Conservation (phyloP, 1,284 basidiomycete genomes). For the Agroathelia rolfsii region DNA sequence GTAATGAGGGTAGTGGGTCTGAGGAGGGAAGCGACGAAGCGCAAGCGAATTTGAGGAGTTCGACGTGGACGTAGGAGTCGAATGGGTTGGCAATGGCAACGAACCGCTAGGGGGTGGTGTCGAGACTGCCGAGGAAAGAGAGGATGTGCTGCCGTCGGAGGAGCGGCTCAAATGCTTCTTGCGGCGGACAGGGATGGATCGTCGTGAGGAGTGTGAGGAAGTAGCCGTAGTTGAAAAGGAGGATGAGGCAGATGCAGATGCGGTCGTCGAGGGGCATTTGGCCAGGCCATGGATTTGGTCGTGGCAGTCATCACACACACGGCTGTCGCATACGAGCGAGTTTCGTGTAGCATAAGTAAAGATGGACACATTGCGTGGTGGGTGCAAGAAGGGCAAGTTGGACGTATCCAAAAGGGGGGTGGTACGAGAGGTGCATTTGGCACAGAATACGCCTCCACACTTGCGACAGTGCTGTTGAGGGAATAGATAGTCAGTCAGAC, state of each 20-base stretch:
- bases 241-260: constrained; percentile 19
- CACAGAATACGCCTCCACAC: constrained; percentile 69
- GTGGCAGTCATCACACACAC: constrained; percentile 67
- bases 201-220: constrained; percentile 22
- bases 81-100: constrained; percentile 7
- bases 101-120: constrained; percentile 26
- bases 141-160: constrained; percentile 18
- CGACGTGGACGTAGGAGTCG: constrained; percentile 14
- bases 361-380: constrained; percentile 55
- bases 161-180: constrained; percentile 15
- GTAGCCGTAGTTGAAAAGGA: constrained; percentile 24
- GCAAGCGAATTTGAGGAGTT: constrained; percentile 1
- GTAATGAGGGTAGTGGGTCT: constrained; percentile 21
- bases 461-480: constrained; percentile 60
- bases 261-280: constrained; percentile 25
- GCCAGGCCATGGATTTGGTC: constrained; percentile 56
- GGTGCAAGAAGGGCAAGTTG: constrained; percentile 55
- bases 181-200: constrained; percentile 17
- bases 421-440: constrained; percentile 41
- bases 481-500: constrained; percentile 14
- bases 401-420: constrained; percentile 59
- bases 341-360: constrained; percentile 39
- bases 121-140: constrained; percentile 18
- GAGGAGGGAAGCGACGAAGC: constrained; percentile 14
- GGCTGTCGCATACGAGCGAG: constrained; percentile 39